These are phyloP conservation scores for Gonium pectorale DNA, from an alignment of 139 green algal species.

Conservation along the genomic window DNA sequence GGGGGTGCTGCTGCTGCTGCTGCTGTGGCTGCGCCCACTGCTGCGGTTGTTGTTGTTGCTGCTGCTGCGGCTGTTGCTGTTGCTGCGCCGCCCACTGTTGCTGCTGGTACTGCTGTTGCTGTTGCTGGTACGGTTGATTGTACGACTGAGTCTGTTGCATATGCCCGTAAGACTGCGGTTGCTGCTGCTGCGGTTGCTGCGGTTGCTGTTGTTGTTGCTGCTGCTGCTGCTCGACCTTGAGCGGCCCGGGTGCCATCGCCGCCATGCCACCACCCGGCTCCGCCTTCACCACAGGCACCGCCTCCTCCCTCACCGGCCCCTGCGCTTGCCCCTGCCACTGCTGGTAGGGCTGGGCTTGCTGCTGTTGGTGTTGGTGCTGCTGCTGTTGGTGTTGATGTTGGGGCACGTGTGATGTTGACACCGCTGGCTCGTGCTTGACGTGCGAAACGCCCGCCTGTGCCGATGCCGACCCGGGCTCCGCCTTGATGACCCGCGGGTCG, in stretches of 20 bases:
- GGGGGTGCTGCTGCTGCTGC: background rate
- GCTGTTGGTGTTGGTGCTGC: background rate
- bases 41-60: background rate
- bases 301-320: too few species aligned
- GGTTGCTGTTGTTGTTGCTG: background rate
- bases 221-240: background rate
- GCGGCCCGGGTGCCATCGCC: too few species aligned
- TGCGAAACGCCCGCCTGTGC: too few species aligned
- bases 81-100: background rate
- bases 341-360: background rate
- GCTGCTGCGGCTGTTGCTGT: background rate
- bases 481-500: too few species aligned
- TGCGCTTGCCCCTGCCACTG: too few species aligned
- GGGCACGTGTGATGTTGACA: too few species aligned
- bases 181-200: background rate
- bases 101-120: background rate
- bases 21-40: background rate
- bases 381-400: background rate
- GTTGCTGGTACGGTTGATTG: background rate
- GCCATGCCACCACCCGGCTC: too few species aligned
- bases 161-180: too few species aligned
- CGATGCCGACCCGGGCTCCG: too few species aligned
- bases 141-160: conserved; percentile 1
- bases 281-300: too few species aligned
- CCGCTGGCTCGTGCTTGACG: too few species aligned